Base-by-base conservation (phyloP, 2,329 filamentous ascomycete genomes). In the Zopfia rhizophila region DNA sequence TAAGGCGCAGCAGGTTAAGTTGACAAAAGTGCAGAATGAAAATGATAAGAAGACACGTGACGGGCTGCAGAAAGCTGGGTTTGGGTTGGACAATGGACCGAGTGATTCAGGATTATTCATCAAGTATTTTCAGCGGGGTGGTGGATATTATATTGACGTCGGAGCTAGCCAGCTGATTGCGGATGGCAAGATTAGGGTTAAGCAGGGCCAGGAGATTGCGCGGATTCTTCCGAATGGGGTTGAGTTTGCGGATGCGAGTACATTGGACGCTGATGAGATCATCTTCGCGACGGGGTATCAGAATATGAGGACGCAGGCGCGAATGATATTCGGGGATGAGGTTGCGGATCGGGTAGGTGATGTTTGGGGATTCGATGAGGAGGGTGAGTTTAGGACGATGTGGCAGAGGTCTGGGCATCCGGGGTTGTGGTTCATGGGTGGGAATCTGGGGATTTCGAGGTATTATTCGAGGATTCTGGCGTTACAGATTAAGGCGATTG, bases 381-480 rank as follows among this genome's bases (percentile, higher is more conserved):
- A 80, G 46, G 78, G 77, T 7, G 78, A 80, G 53, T 58, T 79
- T 21, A 65, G 70, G 38, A 77, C 73, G 0, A 72, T 72, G 41
- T 77, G 69, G 51, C 70, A 67, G 51, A 58, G 50, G 39, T 58
- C 53, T 38, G 63, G 63, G 6, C 58, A 73, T 50, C 70, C 66
- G 0, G 64, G 69, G 3, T 56, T 80, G 5, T 79, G 73, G 68
- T 78, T 75, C 47, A 69, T 70, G 44, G 77, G 76, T 4, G 77
- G 76, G 0, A 73, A 75, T 39, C 59, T 74, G 7, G 67, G 68
- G 1, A 61, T 74, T 31, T 65, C 66, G 3, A 65, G 78, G 30
- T 94, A 72, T 47, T 75, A 69, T 45, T 75, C 75, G 10, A 64
- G 73, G 19, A 70, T 77, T 22, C 35, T 80, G 25, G 76, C 77